A percentile compares a stretch with the other conserved stretches of the same genome.
Conservation (phyloP, 1,284 basidiomycete genomes). For the Ustilago vetiveriae region DNA sequence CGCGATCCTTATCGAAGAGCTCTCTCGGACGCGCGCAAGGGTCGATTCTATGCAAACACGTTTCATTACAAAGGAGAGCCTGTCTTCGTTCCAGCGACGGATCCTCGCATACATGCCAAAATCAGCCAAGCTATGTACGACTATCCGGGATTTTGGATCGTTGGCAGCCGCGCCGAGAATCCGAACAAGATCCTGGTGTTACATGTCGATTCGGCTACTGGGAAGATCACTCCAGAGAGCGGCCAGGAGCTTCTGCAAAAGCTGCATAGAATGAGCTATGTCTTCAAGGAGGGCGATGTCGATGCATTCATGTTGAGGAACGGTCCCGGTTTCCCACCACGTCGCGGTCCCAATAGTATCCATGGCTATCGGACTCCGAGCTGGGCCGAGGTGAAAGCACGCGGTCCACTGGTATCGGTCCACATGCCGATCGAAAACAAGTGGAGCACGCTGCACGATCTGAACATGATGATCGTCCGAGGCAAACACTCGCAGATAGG, state of each 20-base stretch:
- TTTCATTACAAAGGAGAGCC: conserved; percentile 6
- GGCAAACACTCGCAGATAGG: not conserved
- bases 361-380: not conserved
- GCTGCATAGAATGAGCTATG: not conserved
- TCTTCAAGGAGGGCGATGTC: not conserved
- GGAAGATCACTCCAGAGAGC: not conserved
- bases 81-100: not conserved
- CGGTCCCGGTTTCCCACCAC: conserved; percentile 4
- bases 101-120: not conserved
- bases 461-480: not conserved
- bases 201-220: not conserved
- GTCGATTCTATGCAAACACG: not conserved
- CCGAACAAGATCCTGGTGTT: not conserved
- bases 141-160: conserved; percentile 4
- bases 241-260: not conserved
- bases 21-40: not conserved
- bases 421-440: not conserved
- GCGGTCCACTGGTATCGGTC: not conserved
- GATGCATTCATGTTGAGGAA: not conserved
- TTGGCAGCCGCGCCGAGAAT: not conserved
- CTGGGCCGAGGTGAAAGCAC: not conserved
- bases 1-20: not conserved
- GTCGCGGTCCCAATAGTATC: not conserved
- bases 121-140: not conserved
- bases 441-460: not conserved